These are phyloP conservation scores for Ogataea angusta DNA, from an alignment of 805 yeast species.

Conservation along the genomic window DNA sequence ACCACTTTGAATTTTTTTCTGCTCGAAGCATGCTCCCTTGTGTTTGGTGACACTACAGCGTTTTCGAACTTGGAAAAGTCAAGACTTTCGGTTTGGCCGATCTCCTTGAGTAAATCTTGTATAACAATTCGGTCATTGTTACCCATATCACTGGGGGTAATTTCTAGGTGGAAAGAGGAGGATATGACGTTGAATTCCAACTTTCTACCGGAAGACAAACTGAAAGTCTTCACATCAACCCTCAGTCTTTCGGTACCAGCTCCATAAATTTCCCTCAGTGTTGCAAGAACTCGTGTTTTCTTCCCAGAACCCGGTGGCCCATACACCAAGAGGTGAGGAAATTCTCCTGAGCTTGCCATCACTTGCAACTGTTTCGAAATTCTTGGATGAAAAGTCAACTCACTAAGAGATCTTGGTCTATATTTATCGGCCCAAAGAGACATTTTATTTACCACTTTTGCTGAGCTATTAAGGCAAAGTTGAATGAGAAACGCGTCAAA, in stretches of 20 bases:
- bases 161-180: constrained; percentile 85
- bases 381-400: constrained; percentile 62
- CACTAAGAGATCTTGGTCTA: constrained; percentile 68
- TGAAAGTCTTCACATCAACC: constrained; percentile 84
- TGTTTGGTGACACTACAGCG: constrained; percentile 39
- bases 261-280: constrained; percentile 79
- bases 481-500: neutral
- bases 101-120: constrained; percentile 88
- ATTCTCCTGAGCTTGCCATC: constrained; percentile 65
- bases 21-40: constrained; percentile 14
- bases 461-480: no score
- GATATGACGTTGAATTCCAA: constrained; percentile 92
- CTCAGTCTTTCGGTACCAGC: constrained; percentile 77
- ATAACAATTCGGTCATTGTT: constrained; percentile 92
- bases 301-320: constrained; percentile 98
- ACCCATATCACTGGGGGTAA: constrained; percentile 97
- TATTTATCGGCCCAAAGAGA: constrained; percentile 96
- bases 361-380: constrained; percentile 57
- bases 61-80: constrained; percentile 55
- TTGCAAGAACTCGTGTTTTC: constrained; percentile 84
- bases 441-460: constrained; percentile 41
- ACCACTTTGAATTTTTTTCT: constrained; percentile 70
- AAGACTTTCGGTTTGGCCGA: constrained; percentile 95
- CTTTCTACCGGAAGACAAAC: constrained; percentile 68
- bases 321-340: constrained; percentile 88